phyloP scores from a whole-genome alignment of 768 basidiomycete species.

The Imleria badia region DNA sequence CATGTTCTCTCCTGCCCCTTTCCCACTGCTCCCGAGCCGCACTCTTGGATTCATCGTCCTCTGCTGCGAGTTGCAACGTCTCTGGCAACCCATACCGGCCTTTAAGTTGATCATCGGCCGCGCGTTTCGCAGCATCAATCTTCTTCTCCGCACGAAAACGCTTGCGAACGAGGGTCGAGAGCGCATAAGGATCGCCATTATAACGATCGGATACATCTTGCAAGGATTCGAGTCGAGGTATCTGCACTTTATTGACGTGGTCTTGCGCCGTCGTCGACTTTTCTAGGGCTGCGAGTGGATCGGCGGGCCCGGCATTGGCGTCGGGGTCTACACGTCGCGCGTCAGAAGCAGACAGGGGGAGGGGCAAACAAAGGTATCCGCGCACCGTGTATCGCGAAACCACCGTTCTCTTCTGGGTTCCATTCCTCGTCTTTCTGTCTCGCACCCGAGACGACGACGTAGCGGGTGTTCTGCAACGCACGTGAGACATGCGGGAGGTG shows the following conservation, averaged over 20 bases:
- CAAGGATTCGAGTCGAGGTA: slow-evolving; percentile 79
- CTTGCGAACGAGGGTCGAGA: slow-evolving; percentile 73
- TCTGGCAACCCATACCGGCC: slow-evolving; percentile 76
- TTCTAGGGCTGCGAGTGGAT: slow-evolving; percentile 87
- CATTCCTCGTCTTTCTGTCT: slow-evolving; percentile 94
- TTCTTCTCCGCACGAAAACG: slow-evolving; percentile 88
- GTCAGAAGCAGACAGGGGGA: not conserved
- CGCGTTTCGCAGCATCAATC: slow-evolving; percentile 63
- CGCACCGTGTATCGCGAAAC: slow-evolving; percentile 83
- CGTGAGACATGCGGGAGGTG: not conserved
- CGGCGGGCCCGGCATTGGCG: slow-evolving; percentile 56
- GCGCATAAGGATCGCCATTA: slow-evolving; percentile 83
- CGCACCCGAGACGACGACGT: slow-evolving; percentile 92
- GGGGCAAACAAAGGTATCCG: not conserved
- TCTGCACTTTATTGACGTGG: slow-evolving; percentile 67
- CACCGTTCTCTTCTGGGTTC: slow-evolving; percentile 96
- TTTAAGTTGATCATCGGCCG: slow-evolving; percentile 69
- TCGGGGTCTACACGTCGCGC: slow-evolving; percentile 58
- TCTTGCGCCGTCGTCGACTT: slow-evolving; percentile 82
- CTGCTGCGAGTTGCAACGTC: slow-evolving; percentile 61
- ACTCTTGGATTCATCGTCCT: slow-evolving; percentile 56
- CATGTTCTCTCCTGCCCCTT: slow-evolving; percentile 48
- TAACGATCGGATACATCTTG: slow-evolving; percentile 74
- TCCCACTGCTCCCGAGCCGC: slow-evolving; percentile 68
- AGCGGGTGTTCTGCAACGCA: slow-evolving; percentile 78